These are phyloP conservation scores for Lactarius hengduanensis DNA, from an alignment of 768 basidiomycete genomes.

Conservation along the genomic window DNA sequence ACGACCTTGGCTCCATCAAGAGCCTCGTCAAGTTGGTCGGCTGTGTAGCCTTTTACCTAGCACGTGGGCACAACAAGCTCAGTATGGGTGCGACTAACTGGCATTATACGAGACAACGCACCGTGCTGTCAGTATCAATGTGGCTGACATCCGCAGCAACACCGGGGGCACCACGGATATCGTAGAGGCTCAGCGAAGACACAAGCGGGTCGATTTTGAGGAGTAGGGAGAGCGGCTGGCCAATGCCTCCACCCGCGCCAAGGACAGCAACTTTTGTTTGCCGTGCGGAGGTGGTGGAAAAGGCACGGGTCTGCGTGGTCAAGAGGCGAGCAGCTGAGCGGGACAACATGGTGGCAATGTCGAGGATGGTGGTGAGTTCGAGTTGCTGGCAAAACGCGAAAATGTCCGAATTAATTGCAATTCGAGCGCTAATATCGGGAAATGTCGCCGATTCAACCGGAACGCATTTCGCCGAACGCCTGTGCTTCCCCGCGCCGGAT, in stretches of 20 bases:
- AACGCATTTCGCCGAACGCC: slow-evolving; percentile 9
- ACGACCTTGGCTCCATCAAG: slow-evolving; percentile 89
- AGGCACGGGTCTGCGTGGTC: slow-evolving; percentile 56
- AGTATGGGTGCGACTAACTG: not conserved
- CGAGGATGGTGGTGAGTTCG: slow-evolving; percentile 5
- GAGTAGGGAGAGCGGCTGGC: slow-evolving; percentile 92
- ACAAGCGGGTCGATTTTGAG: slow-evolving; percentile 93
- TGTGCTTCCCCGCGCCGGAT: not conserved
- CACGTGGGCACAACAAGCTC: not conserved
- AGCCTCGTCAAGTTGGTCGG: slow-evolving; percentile 86
- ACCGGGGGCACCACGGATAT: slow-evolving; percentile 94
- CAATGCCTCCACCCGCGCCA: slow-evolving; percentile 98
- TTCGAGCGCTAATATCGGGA: not conserved
- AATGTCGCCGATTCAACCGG: slow-evolving; percentile 10
- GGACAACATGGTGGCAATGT: slow-evolving; percentile 54
- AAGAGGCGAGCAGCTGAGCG: slow-evolving; percentile 61
- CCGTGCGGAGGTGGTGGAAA: slow-evolving; percentile 71
- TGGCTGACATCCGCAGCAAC: slow-evolving; percentile 98
- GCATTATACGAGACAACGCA: slow-evolving; percentile 37
- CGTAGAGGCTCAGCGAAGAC: slow-evolving; percentile 82
- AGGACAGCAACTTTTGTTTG: slow-evolving; percentile 92
- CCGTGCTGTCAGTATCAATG: slow-evolving; percentile 83
- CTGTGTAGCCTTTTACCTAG: slow-evolving; percentile 76
- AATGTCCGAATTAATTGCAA: not conserved
- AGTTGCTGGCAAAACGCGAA: slow-evolving; percentile 1